Evolutionary conservation across 176 grass and related monocot species (phyloP), one percentile per base, ranked within the genome.

Genomic region (Miscanthus lutarioriparius): DNA sequence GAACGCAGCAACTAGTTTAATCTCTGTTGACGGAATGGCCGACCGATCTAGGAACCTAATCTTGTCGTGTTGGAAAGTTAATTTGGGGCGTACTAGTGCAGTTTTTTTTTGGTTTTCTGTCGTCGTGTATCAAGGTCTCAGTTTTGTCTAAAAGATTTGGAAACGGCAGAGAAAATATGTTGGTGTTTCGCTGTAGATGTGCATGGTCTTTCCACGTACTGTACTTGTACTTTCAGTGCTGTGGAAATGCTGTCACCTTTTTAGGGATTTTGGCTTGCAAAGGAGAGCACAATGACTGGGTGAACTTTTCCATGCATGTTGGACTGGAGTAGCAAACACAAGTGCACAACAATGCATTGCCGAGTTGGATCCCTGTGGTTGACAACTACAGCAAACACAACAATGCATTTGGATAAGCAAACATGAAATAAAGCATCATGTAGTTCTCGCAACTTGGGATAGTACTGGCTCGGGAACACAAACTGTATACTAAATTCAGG

Each of bases 61-160:
- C 83, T 77, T 81, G 72, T 81, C 82, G 28, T 7, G 78, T 71
- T 85, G 83, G 71, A 58, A 86, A 82, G 82, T 15, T 76, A 20
- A 15, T 37, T 37, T 36, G 14, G 72, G 15, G 2, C 25, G 10
- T 63, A 63, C 2, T n/a, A 56, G 20, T n/a, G 53, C 7, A 56
- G 0, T 20, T 20, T 6, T 41, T 71, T n/a, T 19, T 8, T n/a
- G n/a, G n/a, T n/a, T n/a, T 10, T 10, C 10, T 14, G 23, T 14
- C 70, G 2, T 67, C 13, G 28, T 70, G 32, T 63, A 72, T 32
- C 78, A 54, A 77, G 54, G 88, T 89, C 82, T 64, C 23, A 12
- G 78, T 72, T 86, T 65, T 54, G 77, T 86, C 53, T 8, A 77
- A 64, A 86, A 64, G 53, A 28, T 37, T 1, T 26, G 45, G 53